A percentile compares a stretch with the other conserved stretches of the same genome.
phyloP scores from a whole-genome alignment of 495 filamentous ascomycete species.

The Hyaloscypha finlandica region DNA sequence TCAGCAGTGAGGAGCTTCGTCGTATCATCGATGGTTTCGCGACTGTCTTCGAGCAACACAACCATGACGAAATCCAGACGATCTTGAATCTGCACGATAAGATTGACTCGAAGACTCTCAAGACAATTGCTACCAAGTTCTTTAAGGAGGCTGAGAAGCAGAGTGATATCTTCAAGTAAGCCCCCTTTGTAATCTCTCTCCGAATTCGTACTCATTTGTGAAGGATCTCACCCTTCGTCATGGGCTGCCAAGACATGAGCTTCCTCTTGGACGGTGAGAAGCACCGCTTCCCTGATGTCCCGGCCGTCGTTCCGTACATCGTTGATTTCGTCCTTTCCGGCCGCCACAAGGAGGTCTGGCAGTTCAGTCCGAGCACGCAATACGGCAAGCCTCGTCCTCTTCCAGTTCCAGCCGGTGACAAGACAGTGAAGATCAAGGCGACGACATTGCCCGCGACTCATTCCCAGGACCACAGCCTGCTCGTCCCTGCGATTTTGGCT shows the following conservation, averaged over 20 bases:
- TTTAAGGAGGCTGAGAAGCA: slow-evolving; percentile 9
- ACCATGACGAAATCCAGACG: slow-evolving; percentile 39
- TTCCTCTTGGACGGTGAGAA: slow-evolving; percentile 18
- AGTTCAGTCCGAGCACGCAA: slow-evolving; percentile 17
- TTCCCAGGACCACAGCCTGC: neutral
- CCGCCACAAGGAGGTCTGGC: slow-evolving; percentile 17
- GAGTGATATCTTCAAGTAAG: slow-evolving; percentile 29
- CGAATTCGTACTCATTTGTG: neutral
- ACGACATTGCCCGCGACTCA: neutral
- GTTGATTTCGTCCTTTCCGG: slow-evolving; percentile 6
- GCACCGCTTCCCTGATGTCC: slow-evolving; percentile 5
- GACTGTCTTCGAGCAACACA: slow-evolving; percentile 35
- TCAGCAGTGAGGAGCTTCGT: slow-evolving; percentile 34
- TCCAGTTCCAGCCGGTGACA: neutral
- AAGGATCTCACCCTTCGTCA: slow-evolving; percentile 22
- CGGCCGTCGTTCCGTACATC: neutral
- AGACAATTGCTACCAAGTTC: slow-evolving; percentile 6
- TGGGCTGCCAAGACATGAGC: slow-evolving; percentile 21
- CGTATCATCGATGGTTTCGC: slow-evolving; percentile 42
- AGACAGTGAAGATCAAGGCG: neutral
- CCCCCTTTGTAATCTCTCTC: neutral
- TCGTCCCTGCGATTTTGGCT: neutral
- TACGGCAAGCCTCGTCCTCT: slow-evolving; percentile 17
- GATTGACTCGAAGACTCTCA: slow-evolving; percentile 13
- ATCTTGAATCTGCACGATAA: slow-evolving; percentile 24